A percentile compares a stretch with the other conserved stretches of the same genome.
Conservation (phyloP, 192 early-diverging fungal genomes). For the Linnemannia hyalina region DNA sequence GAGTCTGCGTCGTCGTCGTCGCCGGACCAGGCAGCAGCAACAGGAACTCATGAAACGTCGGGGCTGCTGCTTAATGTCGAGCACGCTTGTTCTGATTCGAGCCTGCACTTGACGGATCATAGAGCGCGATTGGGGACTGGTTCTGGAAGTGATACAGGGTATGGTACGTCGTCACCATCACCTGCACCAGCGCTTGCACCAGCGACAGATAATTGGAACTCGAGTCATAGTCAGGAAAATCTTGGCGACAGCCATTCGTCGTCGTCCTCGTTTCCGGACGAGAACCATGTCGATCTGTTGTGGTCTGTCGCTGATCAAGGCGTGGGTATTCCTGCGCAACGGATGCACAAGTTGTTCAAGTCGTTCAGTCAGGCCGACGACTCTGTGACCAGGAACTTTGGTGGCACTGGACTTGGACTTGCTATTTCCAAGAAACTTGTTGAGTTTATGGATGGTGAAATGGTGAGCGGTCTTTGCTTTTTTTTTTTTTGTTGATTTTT, state of each 20-base stretch:
- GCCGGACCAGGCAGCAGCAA: neutral
- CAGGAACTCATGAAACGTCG: conserved; percentile 14
- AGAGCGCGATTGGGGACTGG: neutral
- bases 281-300: conserved; percentile 6
- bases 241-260: neutral
- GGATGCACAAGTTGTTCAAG: conserved; percentile 42
- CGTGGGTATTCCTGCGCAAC: conserved; percentile 39
- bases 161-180: neutral
- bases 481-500: neutral
- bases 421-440: conserved; percentile 40
- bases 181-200: neutral
- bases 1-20: too few species aligned
- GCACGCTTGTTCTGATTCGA: conserved; percentile 8
- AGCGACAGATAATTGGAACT: neutral
- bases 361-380: conserved; percentile 57
- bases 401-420: conserved; percentile 54
- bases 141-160: conserved; percentile 7
- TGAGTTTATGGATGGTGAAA: conserved; percentile 51
- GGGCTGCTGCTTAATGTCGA: conserved; percentile 13
- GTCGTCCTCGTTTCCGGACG: neutral
- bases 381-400: conserved; percentile 52
- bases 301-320: conserved; percentile 47
- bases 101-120: neutral
- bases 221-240: neutral
- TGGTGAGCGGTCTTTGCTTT: neutral